Conservation (phyloP, 2,329 filamentous ascomycete genomes). For the Neopestalotiopsis sp. region DNA sequence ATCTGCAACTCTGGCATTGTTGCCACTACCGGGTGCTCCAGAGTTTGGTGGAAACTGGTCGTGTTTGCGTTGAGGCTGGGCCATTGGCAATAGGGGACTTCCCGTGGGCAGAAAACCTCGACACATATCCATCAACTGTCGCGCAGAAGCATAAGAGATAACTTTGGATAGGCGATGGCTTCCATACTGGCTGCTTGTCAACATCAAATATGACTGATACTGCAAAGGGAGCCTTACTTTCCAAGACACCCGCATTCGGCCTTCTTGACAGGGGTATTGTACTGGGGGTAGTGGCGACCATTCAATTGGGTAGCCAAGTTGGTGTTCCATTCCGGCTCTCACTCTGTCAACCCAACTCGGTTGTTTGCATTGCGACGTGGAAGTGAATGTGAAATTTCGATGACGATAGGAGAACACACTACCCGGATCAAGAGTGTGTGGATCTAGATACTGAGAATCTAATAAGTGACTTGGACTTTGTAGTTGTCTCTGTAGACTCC, state of each 20-base stretch:
- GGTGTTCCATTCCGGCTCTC: neutral
- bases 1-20: neutral
- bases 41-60: too few relatives aligned
- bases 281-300: neutral
- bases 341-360: neutral
- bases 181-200: neutral
- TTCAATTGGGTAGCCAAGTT: neutral
- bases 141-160: neutral
- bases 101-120: neutral
- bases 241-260: neutral
- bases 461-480: neutral
- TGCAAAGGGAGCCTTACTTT: neutral
- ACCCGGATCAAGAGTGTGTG: neutral
- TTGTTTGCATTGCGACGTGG: neutral
- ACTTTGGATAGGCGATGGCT: neutral
- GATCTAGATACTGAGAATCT: neutral
- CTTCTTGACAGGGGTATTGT: neutral
- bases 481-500: too few relatives aligned
- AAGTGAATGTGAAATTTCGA: neutral
- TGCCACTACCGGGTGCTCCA: neutral
- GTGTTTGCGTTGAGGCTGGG: fast-evolving
- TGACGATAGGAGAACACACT: neutral
- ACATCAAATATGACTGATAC: neutral
- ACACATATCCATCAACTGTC: neutral
- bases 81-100: neutral